Evolutionary conservation across 2,329 filamentous ascomycete species (phyloP), one percentile per base, ranked within the genome.

Genomic region (Aureobasidium sp.): DNA sequence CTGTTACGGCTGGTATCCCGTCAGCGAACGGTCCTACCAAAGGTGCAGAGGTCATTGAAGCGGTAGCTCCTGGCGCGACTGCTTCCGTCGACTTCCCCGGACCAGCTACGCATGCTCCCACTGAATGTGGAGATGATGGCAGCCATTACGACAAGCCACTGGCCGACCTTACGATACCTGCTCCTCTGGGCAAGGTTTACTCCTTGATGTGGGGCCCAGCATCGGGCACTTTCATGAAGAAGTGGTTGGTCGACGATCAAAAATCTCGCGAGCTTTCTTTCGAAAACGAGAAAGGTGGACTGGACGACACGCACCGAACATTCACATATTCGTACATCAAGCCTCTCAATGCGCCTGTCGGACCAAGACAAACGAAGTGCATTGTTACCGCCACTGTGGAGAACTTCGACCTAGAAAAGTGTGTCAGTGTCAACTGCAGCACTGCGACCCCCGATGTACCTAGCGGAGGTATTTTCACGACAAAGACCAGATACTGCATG

Each of bases 401-500:
- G 64, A 81, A 83, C 49, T 80, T 95, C 34, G 93, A 99, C 72
- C 80, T 95, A 17, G 93, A 97, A 62, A 96, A 92, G 72, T 85
- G 89, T 2, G 85, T 96, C 62, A 89, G 88, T 58, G 81, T 99
- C n/a, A 85, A 86, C 2, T 86, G 91, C 62, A 87, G 85, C 34
- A 97, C 91, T 0, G 89, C 93, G 70, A 99, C 89, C 15, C 94
- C 94, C 0, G 95, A 99, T 72, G 94, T 99, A 1, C 94, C 94
- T 0, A 96, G 87, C 71, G 94, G 94, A 37, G 96, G 91, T 71
- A 84, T 96, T 3, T 99, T 99, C 71, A 84, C 84, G 41, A 89
- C 90, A 49, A 97, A 97, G 76, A 99, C 94, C 3, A 90, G 89
- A 68, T 99, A 97, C 71, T 96, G 95, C 70, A 81, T 99, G 25